phyloP scores from a whole-genome alignment of 2,329 filamentous ascomycete genomes.

The Mariannaea sp. region DNA sequence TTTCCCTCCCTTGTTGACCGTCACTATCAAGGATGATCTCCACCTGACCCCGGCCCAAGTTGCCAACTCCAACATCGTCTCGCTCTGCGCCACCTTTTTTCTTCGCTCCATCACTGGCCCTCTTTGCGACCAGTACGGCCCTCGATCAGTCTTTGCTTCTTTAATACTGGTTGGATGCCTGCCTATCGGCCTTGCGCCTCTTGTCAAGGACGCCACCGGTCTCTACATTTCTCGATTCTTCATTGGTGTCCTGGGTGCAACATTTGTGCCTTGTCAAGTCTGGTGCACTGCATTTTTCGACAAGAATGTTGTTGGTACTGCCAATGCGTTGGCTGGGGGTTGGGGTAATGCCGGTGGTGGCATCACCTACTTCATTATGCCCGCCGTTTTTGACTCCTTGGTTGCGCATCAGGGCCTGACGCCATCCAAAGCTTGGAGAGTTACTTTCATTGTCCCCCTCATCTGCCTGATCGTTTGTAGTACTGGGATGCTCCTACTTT shows the following conservation, averaged over 20 bases:
- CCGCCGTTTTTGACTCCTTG: constrained; percentile 82
- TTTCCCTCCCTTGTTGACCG: constrained; percentile 79
- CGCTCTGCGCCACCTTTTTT: constrained; percentile 70
- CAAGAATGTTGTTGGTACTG: constrained; percentile 87
- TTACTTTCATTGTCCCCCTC: constrained; percentile 83
- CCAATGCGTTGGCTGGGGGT: constrained; percentile 83
- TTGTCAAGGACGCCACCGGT: constrained; percentile 65
- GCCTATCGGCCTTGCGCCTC: constrained; percentile 80
- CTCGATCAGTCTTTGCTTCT: constrained; percentile 78
- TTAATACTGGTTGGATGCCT: constrained; percentile 78
- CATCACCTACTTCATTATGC: constrained; percentile 94
- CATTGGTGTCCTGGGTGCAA: constrained; percentile 76
- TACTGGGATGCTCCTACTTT: constrained; percentile 71
- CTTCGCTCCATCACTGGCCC: constrained; percentile 80
- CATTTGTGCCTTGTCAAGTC: constrained; percentile 86
- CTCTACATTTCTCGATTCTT: constrained; percentile 80
- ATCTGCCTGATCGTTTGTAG: constrained; percentile 72
- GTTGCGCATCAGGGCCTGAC: constrained; percentile 62
- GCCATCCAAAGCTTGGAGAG: constrained; percentile 76
- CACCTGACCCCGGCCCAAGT: constrained; percentile 71
- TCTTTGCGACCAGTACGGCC: constrained; percentile 83
- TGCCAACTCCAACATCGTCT: constrained; percentile 89
- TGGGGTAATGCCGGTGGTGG: constrained; percentile 88
- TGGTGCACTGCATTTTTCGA: constrained; percentile 95
- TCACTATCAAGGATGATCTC: constrained; percentile 81